Percentiles rank a stretch among this genome's conserved stretches.
phyloP scores from a whole-genome alignment of 345 rosid species.

The Melastoma malabathricum region DNA sequence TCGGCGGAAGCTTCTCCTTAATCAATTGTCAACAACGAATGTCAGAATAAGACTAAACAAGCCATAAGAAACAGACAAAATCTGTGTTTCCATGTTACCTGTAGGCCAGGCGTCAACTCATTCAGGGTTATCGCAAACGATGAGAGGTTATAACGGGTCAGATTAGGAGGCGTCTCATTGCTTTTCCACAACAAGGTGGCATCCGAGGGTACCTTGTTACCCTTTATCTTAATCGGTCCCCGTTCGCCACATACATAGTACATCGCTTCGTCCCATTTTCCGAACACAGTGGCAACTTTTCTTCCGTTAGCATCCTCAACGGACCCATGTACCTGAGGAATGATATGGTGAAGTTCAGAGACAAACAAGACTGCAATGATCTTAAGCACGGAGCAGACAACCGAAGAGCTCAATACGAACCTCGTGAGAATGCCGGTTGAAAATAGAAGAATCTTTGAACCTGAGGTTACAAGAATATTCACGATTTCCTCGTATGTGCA shows the following conservation, averaged over 20 bases:
- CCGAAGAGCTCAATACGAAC: slow-evolving; percentile 19
- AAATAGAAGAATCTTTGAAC: slow-evolving; percentile 86
- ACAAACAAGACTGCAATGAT: too few relatives aligned
- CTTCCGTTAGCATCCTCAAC: slow-evolving; percentile 59
- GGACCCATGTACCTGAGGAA: slow-evolving; percentile 63
- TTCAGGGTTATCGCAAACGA: slow-evolving; percentile 88
- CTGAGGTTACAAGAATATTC: slow-evolving; percentile 76
- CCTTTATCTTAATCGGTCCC: slow-evolving; percentile 43
- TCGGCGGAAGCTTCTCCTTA: slow-evolving; percentile 95
- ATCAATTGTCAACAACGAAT: slow-evolving; percentile 55
- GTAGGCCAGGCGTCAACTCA: slow-evolving; percentile 77
- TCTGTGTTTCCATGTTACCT: slow-evolving; percentile 47
- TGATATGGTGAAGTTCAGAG: too few relatives aligned
- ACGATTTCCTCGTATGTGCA: slow-evolving; percentile 73
- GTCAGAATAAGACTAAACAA: slow-evolving; percentile 36
- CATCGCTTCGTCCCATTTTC: slow-evolving; percentile 95
- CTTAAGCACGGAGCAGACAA: too few relatives aligned
- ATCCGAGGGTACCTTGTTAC: slow-evolving; percentile 16
- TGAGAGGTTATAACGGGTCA: slow-evolving; percentile 90
- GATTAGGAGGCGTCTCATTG: slow-evolving; percentile 50
- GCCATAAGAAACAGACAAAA: slow-evolving; percentile 17
- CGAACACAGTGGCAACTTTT: slow-evolving; percentile 62
- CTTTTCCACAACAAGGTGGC: slow-evolving; percentile 75
- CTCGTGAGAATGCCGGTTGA: slow-evolving; percentile 92
- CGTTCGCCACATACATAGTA: slow-evolving; percentile 31